phyloP scores from a whole-genome alignment of 148 eudicot species.

The Rhododendron kiyosumense region DNA sequence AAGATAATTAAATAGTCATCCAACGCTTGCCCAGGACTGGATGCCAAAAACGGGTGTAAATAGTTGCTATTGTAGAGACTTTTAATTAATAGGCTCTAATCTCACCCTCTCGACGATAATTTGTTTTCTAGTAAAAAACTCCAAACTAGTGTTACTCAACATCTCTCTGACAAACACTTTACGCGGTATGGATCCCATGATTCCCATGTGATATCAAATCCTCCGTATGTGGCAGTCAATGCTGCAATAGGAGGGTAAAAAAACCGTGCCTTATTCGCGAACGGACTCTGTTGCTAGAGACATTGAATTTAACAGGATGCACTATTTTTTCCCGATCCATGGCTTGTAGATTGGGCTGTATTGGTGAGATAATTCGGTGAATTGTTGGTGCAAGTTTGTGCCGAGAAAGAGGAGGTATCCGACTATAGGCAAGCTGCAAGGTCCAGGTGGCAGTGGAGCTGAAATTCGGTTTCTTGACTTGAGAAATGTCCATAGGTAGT shows the following conservation, averaged over 20 bases:
- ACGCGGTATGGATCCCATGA: conserved; percentile 21
- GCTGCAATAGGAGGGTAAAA: conserved; percentile 33
- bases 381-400: conserved; percentile 21
- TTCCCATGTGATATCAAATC: conserved; percentile 20
- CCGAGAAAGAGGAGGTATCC: conserved; percentile 36
- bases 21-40: too few species aligned
- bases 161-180: conserved; percentile 35
- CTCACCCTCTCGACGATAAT: conserved; percentile 23
- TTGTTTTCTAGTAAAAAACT: conserved; percentile 12
- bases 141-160: conserved; percentile 30
- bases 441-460: conserved; percentile 37
- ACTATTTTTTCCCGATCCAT: conserved; percentile 26
- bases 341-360: conserved; percentile 39
- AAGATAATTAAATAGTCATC: too few species aligned
- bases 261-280: conserved; percentile 29
- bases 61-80: neutral
- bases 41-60: too few species aligned
- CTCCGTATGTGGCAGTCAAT: conserved; percentile 10
- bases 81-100: neutral
- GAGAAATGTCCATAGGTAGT: neutral
- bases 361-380: conserved; percentile 15
- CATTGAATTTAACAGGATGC: conserved; percentile 39
- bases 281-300: conserved; percentile 34
- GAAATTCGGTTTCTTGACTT: neutral
- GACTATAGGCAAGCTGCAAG: conserved; percentile 32